These are phyloP conservation scores for Calonectria naviculata DNA, from an alignment of 2,329 filamentous ascomycete genomes.

Conservation along the genomic window DNA sequence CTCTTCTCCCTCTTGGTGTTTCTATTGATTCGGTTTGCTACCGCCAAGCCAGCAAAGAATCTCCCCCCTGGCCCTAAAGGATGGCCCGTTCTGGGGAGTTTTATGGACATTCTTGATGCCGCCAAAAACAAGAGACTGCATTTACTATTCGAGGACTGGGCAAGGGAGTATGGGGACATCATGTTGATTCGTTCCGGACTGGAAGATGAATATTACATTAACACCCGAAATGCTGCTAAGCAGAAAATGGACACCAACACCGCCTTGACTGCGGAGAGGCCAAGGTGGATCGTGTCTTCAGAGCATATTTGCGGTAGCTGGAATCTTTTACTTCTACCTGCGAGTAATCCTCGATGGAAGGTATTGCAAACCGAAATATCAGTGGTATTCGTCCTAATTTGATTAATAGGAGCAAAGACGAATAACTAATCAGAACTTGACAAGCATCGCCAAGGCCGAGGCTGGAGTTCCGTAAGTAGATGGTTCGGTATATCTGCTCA, in stretches of 20 bases:
- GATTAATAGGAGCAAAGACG: conserved; percentile 2
- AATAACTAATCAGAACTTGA: conserved; percentile 1
- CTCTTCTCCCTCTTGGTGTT: neutral
- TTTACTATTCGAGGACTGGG: conserved; percentile 4
- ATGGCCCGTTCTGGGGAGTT: conserved; percentile 2
- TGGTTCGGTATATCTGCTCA: neutral
- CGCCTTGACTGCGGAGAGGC: neutral
- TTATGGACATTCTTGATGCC: neutral
- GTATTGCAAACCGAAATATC: neutral
- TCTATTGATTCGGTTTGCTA: neutral
- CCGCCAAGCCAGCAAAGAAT: neutral
- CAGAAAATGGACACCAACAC: conserved; percentile 9
- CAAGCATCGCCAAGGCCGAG: conserved; percentile 5
- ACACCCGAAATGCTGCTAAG: neutral
- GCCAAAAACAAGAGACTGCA: neutral
- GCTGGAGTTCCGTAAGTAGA: neutral
- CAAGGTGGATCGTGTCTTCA: conserved; percentile 10
- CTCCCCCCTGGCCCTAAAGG: conserved; percentile 8
- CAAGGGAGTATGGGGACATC: conserved; percentile 4
- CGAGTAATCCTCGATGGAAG: conserved; percentile 5
- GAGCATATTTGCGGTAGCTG: conserved; percentile 9
- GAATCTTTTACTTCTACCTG: conserved; percentile 8
- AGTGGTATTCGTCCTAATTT: neutral
- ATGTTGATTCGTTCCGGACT: conserved; percentile 2
- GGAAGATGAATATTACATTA: conserved; percentile 10